A percentile compares a stretch with the other conserved stretches of the same genome.
phyloP scores from a whole-genome alignment of 2,329 filamentous ascomycete genomes.

The Colletotrichum simmondsii region DNA sequence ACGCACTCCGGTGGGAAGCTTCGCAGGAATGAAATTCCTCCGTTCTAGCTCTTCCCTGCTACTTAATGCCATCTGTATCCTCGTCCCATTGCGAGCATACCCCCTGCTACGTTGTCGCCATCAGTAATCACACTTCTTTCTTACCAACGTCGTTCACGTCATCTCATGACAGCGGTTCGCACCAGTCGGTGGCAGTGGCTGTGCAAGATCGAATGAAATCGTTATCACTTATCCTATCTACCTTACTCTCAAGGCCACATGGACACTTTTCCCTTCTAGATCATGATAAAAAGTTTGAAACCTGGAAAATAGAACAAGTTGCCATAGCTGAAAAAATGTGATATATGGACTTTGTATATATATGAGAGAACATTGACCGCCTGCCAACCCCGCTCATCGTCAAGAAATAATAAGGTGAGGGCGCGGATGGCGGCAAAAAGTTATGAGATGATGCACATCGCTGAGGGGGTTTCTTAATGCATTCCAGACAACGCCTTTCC shows the following conservation, averaged over 20 bases:
- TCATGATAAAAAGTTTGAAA: neutral
- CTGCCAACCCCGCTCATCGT: neutral
- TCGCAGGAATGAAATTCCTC: neutral
- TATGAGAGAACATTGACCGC: constrained; percentile 28
- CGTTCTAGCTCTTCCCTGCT: neutral
- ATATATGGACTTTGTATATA: constrained; percentile 27
- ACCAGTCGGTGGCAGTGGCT: neutral
- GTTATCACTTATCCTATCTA: neutral
- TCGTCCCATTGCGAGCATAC: neutral
- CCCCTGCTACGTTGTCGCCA: neutral
- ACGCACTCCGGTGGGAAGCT: neutral
- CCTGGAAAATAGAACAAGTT: neutral
- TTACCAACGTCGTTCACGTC: neutral
- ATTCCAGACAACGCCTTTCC: constrained; percentile 33
- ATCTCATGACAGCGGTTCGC: neutral
- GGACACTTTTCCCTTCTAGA: neutral
- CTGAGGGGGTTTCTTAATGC: constrained; percentile 22
- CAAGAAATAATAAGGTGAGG: constrained; percentile 9
- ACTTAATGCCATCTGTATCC: constrained; percentile 4
- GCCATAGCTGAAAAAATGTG: constrained; percentile 18
- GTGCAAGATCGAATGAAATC: neutral
- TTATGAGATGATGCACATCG: constrained; percentile 29
- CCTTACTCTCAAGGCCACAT: neutral
- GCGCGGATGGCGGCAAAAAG: constrained; percentile 24
- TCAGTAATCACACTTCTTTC: neutral